A percentile compares a stretch with the other conserved stretches of the same genome.
These are phyloP conservation scores for Chlorella ohadii DNA, from an alignment of 139 green algal species.

Conservation along the genomic window DNA sequence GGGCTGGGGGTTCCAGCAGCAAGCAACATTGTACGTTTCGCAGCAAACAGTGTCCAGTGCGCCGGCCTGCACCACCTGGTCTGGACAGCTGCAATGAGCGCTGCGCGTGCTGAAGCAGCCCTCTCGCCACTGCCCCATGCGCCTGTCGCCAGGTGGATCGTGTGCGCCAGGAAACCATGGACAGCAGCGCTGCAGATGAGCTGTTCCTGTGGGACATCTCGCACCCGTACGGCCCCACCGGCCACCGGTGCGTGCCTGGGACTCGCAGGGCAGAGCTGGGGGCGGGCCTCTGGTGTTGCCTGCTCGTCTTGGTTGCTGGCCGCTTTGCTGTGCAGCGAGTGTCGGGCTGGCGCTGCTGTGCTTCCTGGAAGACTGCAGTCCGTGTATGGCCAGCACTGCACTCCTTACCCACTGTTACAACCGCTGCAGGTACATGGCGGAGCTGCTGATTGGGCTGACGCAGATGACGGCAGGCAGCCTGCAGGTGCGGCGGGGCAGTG, in stretches of 20 bases:
- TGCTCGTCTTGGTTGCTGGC: no score
- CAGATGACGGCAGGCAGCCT: conserved; percentile 20
- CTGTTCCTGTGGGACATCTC: conserved; percentile 34
- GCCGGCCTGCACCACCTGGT: no score
- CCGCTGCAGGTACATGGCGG: conserved; percentile 31
- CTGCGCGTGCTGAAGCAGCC: no score
- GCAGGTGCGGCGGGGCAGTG: no score
- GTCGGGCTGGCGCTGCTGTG: neutral
- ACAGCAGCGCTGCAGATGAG: neutral
- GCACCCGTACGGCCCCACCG: conserved; percentile 39
- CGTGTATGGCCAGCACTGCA: no score
- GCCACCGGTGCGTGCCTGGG: conserved; percentile 13
- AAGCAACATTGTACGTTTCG: no score
- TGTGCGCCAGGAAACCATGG: conserved; percentile 9
- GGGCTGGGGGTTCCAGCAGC: no score
- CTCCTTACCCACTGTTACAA: no score
- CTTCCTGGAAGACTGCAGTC: no score
- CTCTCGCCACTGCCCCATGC: no score
- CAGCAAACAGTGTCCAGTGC: neutral
- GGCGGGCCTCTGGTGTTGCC: no score
- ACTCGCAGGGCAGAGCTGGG: neutral
- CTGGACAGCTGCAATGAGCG: neutral
- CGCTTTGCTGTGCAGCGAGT: no score
- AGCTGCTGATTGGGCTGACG: conserved; percentile 35
- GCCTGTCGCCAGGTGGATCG: conserved; percentile 13